Percentiles rank a stretch among this genome's conserved stretches.
phyloP scores from a whole-genome alignment of 2,329 filamentous ascomycete species.

The Tolypocladium cylindrosporum region DNA sequence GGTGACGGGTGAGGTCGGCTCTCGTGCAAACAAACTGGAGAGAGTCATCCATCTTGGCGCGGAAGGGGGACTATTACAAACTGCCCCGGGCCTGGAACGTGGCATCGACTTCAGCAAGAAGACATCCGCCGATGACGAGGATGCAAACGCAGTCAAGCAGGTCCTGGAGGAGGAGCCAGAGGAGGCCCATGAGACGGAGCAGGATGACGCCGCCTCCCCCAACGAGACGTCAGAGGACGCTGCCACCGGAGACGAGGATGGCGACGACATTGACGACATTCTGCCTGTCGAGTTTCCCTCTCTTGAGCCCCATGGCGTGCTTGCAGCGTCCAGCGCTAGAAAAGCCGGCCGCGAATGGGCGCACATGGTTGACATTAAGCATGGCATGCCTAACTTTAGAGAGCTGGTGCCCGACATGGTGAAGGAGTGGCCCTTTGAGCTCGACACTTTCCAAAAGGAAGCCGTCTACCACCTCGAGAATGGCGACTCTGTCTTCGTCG shows the following conservation, averaged over 20 bases:
- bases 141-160: conserved; percentile 61
- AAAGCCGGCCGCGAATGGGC: conserved; percentile 85
- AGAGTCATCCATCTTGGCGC: conserved; percentile 74
- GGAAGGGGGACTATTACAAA: conserved; percentile 68
- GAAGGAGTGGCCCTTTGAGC: conserved; percentile 89
- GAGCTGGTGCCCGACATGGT: conserved; percentile 96
- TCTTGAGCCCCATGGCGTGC: conserved; percentile 69
- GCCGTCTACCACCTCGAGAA: conserved; percentile 95
- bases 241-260: conserved; percentile 32
- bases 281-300: conserved; percentile 90
- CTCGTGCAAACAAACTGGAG: conserved; percentile 54
- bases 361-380: conserved; percentile 93
- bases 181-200: conserved; percentile 18
- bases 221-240: conserved; percentile 13
- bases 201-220: conserved; percentile 16
- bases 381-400: conserved; percentile 85
- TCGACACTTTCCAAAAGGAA: conserved; percentile 97
- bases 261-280: conserved; percentile 69
- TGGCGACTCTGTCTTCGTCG: conserved; percentile 95
- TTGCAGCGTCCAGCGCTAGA: conserved; percentile 61
- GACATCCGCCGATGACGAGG: conserved; percentile 44
- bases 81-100: conserved; percentile 71
- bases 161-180: conserved; percentile 44
- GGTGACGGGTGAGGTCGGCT: conserved; percentile 29
- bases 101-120: conserved; percentile 64